A percentile compares a stretch with the other conserved stretches of the same genome.
Conservation (phyloP, 1,284 basidiomycete genomes). For the Ceratobasidium papillatum region DNA sequence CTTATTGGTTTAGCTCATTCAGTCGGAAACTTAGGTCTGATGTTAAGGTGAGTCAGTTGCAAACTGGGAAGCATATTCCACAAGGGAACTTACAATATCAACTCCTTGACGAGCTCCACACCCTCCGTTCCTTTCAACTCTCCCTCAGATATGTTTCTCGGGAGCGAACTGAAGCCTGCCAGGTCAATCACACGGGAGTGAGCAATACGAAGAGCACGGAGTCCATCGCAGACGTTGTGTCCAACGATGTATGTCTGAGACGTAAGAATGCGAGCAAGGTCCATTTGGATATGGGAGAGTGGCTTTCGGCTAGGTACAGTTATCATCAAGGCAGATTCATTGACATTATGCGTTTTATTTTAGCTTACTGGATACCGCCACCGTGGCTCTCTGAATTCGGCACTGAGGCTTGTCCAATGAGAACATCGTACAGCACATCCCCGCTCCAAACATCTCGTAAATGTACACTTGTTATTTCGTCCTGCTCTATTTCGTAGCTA, state of each 20-base stretch:
- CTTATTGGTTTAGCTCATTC: no score
- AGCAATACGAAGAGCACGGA: not conserved
- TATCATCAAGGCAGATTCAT: not conserved
- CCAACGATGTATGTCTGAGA: constrained; percentile 10
- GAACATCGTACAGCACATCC: not conserved
- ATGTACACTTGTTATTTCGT: not conserved
- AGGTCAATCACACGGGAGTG: not conserved
- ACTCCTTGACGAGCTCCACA: not conserved
- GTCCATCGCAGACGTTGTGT: not conserved
- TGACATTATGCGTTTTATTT: not conserved
- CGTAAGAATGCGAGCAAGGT: not conserved
- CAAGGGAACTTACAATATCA: not conserved
- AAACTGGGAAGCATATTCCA: not conserved
- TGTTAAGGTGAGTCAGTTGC: no score
- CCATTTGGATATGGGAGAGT: not conserved
- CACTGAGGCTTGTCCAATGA: no score
- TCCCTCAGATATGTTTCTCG: not conserved
- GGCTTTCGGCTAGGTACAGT: not conserved
- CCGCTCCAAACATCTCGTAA: constrained; percentile 4
- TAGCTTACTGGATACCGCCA: not conserved
- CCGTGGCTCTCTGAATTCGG: no score
- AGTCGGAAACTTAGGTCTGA: no score
- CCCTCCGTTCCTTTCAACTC: not conserved
- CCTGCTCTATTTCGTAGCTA: not conserved
- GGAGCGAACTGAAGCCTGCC: not conserved